Conservation (phyloP, 2,329 filamentous ascomycete species). For the Metarhizium brunneum region DNA sequence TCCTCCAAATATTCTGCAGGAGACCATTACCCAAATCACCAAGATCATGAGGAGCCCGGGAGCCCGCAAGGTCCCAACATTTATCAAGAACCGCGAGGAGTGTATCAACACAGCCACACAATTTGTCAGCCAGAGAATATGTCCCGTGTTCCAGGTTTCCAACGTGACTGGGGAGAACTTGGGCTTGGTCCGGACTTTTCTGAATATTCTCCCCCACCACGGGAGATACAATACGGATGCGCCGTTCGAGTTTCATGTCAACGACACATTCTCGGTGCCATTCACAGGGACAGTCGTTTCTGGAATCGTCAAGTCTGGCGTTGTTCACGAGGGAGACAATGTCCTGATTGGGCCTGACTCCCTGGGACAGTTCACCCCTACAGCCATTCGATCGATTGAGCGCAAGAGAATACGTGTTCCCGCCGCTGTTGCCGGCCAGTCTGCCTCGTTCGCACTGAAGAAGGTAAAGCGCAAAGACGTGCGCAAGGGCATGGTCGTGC, state of each 20-base stretch:
- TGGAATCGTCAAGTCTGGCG: slow-evolving; percentile 80
- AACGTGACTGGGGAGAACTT: slow-evolving; percentile 93
- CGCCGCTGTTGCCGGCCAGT: slow-evolving; percentile 83
- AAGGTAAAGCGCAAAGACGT: slow-evolving; percentile 85
- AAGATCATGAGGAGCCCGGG: slow-evolving; percentile 91
- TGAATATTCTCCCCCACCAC: slow-evolving; percentile 92
- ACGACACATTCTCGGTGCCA: slow-evolving; percentile 96
- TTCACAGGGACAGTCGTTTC: slow-evolving; percentile 95
- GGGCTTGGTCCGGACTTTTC: slow-evolving; percentile 81
- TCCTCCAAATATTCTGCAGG: slow-evolving; percentile 86
- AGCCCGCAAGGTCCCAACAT: slow-evolving; percentile 89
- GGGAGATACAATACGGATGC: slow-evolving; percentile 84
- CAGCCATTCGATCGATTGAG: slow-evolving; percentile 85
- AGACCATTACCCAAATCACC: slow-evolving; percentile 85
- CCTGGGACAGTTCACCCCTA: slow-evolving; percentile 79
- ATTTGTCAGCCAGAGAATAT: slow-evolving; percentile 91
- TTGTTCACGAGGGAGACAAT: slow-evolving; percentile 82
- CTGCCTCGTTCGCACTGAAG: slow-evolving; percentile 83
- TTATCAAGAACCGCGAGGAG: slow-evolving; percentile 84
- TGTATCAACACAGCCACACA: slow-evolving; percentile 93
- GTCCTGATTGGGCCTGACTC: slow-evolving; percentile 86
- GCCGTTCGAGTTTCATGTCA: slow-evolving; percentile 89
- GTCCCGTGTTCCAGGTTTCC: slow-evolving; percentile 94
- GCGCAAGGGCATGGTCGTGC: slow-evolving; percentile 93
- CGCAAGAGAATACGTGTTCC: slow-evolving; percentile 86